A percentile compares a stretch with the other conserved stretches of the same genome.
Evolutionary conservation across 768 basidiomycete species (phyloP).

Genomic region (Kondoa malvinella): DNA sequence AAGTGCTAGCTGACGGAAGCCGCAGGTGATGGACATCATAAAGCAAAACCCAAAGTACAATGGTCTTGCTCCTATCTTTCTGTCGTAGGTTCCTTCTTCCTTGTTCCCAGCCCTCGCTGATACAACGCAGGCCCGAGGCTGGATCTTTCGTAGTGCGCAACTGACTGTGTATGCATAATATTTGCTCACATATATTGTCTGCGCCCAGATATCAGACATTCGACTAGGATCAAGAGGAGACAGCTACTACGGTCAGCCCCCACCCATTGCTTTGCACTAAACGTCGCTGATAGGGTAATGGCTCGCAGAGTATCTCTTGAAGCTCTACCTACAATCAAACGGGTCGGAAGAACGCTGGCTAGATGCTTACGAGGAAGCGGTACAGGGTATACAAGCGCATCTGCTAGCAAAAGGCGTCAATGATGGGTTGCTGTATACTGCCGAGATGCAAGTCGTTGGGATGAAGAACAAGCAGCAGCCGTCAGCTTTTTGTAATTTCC

Average conservation of each 20-base stretch:
- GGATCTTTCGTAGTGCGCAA: constrained; percentile 6
- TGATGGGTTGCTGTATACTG: constrained; percentile 54
- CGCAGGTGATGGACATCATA: no score
- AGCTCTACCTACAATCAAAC: constrained; percentile 63
- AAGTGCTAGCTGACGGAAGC: constrained; percentile 21
- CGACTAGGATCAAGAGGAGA: constrained; percentile 82
- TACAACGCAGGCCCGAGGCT: background rate
- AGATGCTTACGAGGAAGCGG: constrained; percentile 78
- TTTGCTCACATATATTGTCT: constrained; percentile 35
- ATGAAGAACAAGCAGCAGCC: constrained; percentile 21
- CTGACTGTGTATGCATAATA: background rate
- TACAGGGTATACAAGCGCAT: constrained; percentile 58
- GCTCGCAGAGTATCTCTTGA: constrained; percentile 36
- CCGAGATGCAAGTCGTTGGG: constrained; percentile 56
- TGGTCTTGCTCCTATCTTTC: constrained; percentile 67
- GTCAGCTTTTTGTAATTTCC: constrained; percentile 18
- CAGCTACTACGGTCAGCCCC: constrained; percentile 83
- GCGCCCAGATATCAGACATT: constrained; percentile 51
- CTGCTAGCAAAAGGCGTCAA: constrained; percentile 47
- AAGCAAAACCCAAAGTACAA: constrained; percentile 47
- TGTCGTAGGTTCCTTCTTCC: constrained; percentile 43
- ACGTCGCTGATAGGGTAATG: no score
- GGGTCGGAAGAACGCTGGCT: constrained; percentile 57
- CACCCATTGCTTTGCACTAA: no score
- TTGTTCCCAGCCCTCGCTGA: background rate